Evolutionary conservation across 352 stramenopile species (phyloP).

Genomic region (Pythium utonaiense): DNA sequence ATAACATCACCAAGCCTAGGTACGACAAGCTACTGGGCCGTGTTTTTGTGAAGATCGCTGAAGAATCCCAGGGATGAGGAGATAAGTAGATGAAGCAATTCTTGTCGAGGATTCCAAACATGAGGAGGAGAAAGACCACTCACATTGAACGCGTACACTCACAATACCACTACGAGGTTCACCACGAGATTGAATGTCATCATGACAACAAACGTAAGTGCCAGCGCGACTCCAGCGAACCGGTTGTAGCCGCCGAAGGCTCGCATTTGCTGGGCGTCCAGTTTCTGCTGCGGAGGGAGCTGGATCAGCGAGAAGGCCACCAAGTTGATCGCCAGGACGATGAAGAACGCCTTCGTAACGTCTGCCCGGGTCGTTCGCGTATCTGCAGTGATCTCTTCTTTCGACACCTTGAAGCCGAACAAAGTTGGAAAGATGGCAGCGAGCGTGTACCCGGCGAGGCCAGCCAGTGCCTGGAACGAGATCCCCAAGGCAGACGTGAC

Average conservation of each 20-base stretch:
- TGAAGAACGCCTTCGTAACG: conserved; percentile 14
- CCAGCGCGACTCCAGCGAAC: conserved; percentile 30
- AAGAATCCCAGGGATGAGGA: no score
- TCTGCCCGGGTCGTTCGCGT: not conserved
- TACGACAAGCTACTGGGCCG: no score
- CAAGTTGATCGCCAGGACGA: conserved; percentile 20
- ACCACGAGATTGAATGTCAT: conserved; percentile 13
- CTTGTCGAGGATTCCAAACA: no score
- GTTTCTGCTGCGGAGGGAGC: conserved; percentile 36
- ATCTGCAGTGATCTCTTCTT: not conserved
- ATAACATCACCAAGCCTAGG: no score
- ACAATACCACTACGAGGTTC: conserved; percentile 16
- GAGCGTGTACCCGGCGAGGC: conserved; percentile 23
- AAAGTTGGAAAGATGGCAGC: conserved; percentile 23
- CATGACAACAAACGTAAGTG: conserved; percentile 30
- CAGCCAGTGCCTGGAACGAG: conserved; percentile 41
- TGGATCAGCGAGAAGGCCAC: conserved; percentile 15
- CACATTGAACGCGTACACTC: not conserved
- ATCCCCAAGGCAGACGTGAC: conserved; percentile 44
- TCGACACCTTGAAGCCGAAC: not conserved
- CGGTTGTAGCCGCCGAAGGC: conserved; percentile 49
- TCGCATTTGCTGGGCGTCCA: conserved; percentile 41
- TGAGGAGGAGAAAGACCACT: no score
- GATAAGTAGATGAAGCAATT: no score
- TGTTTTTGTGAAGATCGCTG: no score